Evolutionary conservation across 2,329 filamentous ascomycete genomes (phyloP), one percentile per base, ranked within the genome.

Genomic region (Trichoderma sp.): DNA sequence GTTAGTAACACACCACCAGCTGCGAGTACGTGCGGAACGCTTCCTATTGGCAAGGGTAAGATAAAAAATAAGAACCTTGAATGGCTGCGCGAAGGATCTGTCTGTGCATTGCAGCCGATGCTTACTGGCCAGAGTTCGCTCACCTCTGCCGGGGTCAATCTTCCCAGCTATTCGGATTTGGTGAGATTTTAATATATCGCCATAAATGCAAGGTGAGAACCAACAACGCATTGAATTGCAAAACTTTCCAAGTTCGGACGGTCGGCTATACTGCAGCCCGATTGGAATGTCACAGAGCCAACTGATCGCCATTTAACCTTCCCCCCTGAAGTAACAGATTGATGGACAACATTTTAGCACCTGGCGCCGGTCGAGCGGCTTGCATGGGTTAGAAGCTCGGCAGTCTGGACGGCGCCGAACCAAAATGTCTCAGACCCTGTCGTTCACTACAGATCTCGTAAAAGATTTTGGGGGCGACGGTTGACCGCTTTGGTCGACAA

Each of bases 341-440:
- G 39, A 53, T 53, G 39, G 15, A 14, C 28, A 36, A 28, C 34
- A 36, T 12, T 21, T 30, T 70, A 14, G 47, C 47, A 53, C 28
- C 39, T 47, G 1, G 57, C 57, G 65, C 56, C 34, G 56, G 65
- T 51, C 56, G 36, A 60, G n/a, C 56, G 57, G 67, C 67, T 70
- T 36, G 43, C 67, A 70, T 36, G 67, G 67, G 60, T 62, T 43
- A 70, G 28, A 6, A 51, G 39, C 34, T 70, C 57, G 67, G 67
- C n/a, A 70, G 30, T 62, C 53, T 62, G 8, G 57, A 62, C 67
- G 28, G 39, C 39, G 57, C 21, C 30, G 15, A 18, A 60, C 12
- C 32, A 43, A 43, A 26, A 18, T 30, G 14, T 28, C 34, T 21
- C 18, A 18, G 53, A 32, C 51, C 30, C 30, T 57, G 21, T 24